These are phyloP conservation scores for Serendipita vermifera DNA, from an alignment of 768 basidiomycete genomes.

Conservation along the genomic window DNA sequence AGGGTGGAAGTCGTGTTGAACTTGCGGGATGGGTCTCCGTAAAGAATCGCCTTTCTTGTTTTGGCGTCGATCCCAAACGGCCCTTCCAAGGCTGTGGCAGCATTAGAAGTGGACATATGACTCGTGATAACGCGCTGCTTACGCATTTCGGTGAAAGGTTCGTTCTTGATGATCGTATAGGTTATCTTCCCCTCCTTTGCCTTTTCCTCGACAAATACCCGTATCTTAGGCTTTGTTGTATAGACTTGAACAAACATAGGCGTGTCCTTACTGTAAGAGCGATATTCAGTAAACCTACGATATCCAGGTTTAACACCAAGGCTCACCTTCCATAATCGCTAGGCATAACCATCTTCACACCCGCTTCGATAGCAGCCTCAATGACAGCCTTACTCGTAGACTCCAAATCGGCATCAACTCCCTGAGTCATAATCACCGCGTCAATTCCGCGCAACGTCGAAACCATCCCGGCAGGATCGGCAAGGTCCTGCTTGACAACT, in stretches of 20 bases:
- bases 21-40: not conserved
- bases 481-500: not conserved
- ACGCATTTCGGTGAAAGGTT: not conserved
- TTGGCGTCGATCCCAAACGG: not conserved
- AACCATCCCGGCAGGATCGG: not conserved
- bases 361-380: conserved; percentile 5
- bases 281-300: not conserved
- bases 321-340: conserved; percentile 4
- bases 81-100: not conserved
- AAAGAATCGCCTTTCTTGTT: not conserved
- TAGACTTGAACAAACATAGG: not conserved
- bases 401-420: not conserved
- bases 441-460: not conserved
- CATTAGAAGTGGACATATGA: not conserved
- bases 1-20: not conserved
- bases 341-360: not conserved
- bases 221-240: not conserved
- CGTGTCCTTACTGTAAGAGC: not conserved
- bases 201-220: not conserved
- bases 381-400: not conserved
- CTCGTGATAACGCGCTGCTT: not conserved
- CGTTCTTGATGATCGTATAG: not conserved
- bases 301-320: too few relatives aligned
- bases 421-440: not conserved
- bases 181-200: not conserved